Evolutionary conservation across 1,139 yeast species (phyloP).

Genomic region (Spencermartinsiella ligniputridi): DNA sequence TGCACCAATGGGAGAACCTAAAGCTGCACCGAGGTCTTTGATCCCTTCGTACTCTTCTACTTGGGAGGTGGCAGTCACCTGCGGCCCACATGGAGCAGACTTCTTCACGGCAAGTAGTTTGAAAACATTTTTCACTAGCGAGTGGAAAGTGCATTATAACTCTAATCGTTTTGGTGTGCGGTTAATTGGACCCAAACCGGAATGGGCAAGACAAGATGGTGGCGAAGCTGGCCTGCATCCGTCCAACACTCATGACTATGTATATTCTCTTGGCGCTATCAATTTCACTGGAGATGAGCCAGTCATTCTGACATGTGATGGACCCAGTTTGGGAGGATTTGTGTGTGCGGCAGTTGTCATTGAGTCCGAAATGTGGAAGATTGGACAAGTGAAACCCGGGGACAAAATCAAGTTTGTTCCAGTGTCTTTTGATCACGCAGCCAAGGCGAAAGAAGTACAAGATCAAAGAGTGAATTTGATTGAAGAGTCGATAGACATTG

Average conservation of each 20-base stretch:
- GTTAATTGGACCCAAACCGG: slow-evolving; percentile 90
- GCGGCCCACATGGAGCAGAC: slow-evolving; percentile 97
- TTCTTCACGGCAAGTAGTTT: slow-evolving; percentile 78
- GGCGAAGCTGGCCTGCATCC: slow-evolving; percentile 99
- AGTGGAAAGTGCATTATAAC: slow-evolving; percentile 95
- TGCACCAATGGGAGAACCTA: slow-evolving; percentile 62
- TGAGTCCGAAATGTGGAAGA: slow-evolving; percentile 97
- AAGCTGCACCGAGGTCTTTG: slow-evolving; percentile 50
- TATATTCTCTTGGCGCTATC: slow-evolving; percentile 91
- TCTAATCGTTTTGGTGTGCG: slow-evolving; percentile 96
- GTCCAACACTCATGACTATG: slow-evolving; percentile 95
- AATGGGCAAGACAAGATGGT: slow-evolving; percentile 96
- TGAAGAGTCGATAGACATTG: slow-evolving; percentile 7
- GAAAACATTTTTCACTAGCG: slow-evolving; percentile 63
- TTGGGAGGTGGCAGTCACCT: slow-evolving; percentile 89
- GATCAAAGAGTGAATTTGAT: slow-evolving; percentile 37
- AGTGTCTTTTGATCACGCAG: slow-evolving; percentile 62
- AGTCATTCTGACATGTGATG: slow-evolving; percentile 92
- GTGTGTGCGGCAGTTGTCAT: slow-evolving; percentile 95
- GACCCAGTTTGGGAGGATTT: slow-evolving; percentile 96
- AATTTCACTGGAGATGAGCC: slow-evolving; percentile 99
- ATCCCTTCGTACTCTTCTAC: slow-evolving; percentile 57
- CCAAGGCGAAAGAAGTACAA: slow-evolving; percentile 55
- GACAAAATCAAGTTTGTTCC: slow-evolving; percentile 75
- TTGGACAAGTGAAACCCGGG: slow-evolving; percentile 96